Evolutionary conservation across 257 asterid genomes (phyloP), one percentile per base, ranked within the genome.

Genomic region (Nyctanthes arbortristis): DNA sequence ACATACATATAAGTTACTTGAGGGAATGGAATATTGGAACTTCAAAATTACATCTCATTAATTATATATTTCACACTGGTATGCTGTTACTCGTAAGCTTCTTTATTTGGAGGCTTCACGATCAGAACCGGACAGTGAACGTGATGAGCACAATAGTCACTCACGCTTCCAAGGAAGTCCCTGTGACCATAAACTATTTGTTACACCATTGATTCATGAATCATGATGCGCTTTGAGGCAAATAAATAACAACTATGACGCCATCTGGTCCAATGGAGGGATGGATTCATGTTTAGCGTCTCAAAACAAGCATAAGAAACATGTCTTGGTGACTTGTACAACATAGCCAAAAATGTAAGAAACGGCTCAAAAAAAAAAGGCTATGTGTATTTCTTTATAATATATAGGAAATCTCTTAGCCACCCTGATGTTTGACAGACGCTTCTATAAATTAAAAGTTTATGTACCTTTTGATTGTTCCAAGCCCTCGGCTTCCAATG

Each of bases 401-500:
- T n/a, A n/a, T n/a, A n/a, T n/a, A n/a, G n/a, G n/a, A n/a, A n/a
- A n/a, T n/a, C n/a, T n/a, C n/a, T n/a, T 39, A 39, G 49, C 54
- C 22, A 16, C n/a, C 54, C n/a, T 43, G n/a, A 43, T 16, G 1
- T n/a, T 40, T 20, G 20, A 40, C 5, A 4, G n/a, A 13, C 4
- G 20, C 49, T 12, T 40, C 49, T 40, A 4, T n/a, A n/a, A n/a
- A n/a, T n/a, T n/a, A n/a, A n/a, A n/a, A n/a, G 33, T 7, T 9
- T n/a, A 29, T n/a, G 37, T 56, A 85, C 97, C 97, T 87, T 79
- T 89, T 87, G 20, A 89, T 77, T 12, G 80, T 33, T 68, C 97
- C 91, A 8, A 84, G 87, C 4, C 96, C 96, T 8, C 96, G 96
- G 64, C 93, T 84, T 5, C 96, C 96, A n/a, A 92, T 66, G 7